Percentiles rank a stretch among this genome's conserved stretches.
phyloP scores from a whole-genome alignment of 2,329 filamentous ascomycete species.

The Colletotrichum somersetense region DNA sequence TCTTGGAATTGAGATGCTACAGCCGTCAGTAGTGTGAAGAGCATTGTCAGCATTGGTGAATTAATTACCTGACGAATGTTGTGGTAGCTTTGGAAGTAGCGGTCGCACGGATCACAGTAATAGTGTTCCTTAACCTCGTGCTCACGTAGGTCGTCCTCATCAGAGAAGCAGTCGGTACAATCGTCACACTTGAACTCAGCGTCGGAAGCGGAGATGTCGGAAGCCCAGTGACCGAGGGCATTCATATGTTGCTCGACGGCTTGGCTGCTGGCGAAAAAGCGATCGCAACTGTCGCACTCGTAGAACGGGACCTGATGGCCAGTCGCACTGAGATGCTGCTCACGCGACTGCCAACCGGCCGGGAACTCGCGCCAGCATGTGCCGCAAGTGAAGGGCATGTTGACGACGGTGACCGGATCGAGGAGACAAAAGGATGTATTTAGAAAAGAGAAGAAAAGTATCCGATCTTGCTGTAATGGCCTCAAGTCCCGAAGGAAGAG shows the following conservation, averaged over 20 bases:
- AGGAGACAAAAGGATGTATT: not conserved
- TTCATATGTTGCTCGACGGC: conserved; percentile 48
- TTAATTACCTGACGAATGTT: conserved; percentile 5
- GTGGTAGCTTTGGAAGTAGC: conserved; percentile 7
- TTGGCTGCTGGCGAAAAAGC: conserved; percentile 42
- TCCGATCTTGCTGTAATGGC: too few species aligned
- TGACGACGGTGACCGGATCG: too few species aligned
- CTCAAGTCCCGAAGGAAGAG: not conserved
- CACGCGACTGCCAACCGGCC: conserved; percentile 34
- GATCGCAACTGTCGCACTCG: conserved; percentile 48
- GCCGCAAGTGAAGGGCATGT: conserved; percentile 37
- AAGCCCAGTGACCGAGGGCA: conserved; percentile 45
- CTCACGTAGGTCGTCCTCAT: conserved; percentile 40
- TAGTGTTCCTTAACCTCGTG: conserved; percentile 20
- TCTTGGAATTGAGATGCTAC: conserved; percentile 68
- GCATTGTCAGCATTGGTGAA: rapidly evolving
- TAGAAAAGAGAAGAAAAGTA: not conserved
- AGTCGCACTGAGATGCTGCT: conserved; percentile 37
- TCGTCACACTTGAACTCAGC: conserved; percentile 48
- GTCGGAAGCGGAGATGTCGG: not conserved
- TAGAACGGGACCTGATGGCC: not conserved
- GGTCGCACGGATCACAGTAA: conserved; percentile 26
- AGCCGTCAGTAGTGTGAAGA: not conserved
- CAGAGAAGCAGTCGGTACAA: conserved; percentile 46
- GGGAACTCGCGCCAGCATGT: conserved; percentile 38